Evolutionary conservation across 2,329 filamentous ascomycete genomes (phyloP), one percentile per base, ranked within the genome.

Genomic region (Ophiostoma montium): DNA sequence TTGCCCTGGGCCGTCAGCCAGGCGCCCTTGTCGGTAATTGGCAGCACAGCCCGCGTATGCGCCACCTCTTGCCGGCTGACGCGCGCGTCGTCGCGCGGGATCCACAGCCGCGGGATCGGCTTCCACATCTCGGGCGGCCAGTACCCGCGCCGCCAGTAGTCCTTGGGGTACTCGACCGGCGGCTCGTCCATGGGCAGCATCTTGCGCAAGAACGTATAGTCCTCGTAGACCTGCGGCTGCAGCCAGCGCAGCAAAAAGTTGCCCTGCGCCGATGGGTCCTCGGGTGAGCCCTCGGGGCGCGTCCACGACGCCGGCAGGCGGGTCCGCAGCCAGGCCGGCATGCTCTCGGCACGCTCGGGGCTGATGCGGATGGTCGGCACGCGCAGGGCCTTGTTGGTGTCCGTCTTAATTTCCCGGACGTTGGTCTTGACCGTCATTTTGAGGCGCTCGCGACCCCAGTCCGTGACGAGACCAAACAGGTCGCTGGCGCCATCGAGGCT

Each of bases 1-100:
- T 53, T 52, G 10, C 56, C 54, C 46, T 53, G 55, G 13, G 82
- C 80, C 55, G 86, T 73, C 50, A 92, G 62, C 53, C 67, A 75
- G 13, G 82, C 81, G 6, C 81, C 84, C 52, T 84, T 78, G 57
- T 92, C 85, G 0, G 80, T 82, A 56, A 86, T 85, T 5, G 75
- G 72, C 38, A 86, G 80, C 21, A 84, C 74, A 55, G 75, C 75
- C 56, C 71, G 70, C 0, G 80, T 82, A 55, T 86, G 76, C 36
- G 70, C 68, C 50, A 88, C 72, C 63, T 89, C 86, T 60, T 89
- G 83, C 57, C 68, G 69, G 51, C 77, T 83, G 35, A 90, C 74
- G 21, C 84, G 82, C 23, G 76, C 72, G 1, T 72, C 68, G 60
- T 92, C 86, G 48, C 75, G 72, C 1, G 86, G 85, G 27, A 92